These are phyloP conservation scores for Choiromyces venosus DNA, from an alignment of 495 filamentous ascomycete species.

Conservation along the genomic window DNA sequence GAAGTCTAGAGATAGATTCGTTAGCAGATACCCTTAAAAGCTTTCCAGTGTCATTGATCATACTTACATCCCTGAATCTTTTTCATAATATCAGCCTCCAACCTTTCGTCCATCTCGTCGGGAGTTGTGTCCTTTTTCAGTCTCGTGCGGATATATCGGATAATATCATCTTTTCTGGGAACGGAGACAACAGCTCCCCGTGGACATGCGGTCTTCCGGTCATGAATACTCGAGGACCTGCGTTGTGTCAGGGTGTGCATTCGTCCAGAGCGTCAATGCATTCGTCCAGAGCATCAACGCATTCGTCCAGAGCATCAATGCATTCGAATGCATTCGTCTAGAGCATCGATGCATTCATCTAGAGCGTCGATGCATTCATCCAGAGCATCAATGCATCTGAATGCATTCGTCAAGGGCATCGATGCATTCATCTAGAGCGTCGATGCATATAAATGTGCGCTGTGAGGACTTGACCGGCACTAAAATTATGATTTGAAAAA, in stretches of 20 bases:
- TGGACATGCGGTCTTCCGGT: background rate
- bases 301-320: background rate
- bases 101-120: background rate
- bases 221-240: background rate
- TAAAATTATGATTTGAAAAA: background rate
- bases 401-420: background rate
- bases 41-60: background rate
- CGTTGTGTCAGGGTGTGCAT: too few relatives aligned
- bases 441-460: constrained; percentile 1
- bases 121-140: background rate
- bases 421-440: background rate
- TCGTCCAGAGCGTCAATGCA: background rate
- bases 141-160: background rate
- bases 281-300: background rate
- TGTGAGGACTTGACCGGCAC: background rate
- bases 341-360: background rate
- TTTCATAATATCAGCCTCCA: background rate
- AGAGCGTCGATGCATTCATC: background rate
- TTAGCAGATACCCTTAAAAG: background rate
- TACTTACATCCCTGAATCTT: background rate
- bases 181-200: background rate
- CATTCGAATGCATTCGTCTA: background rate
- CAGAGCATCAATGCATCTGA: background rate
- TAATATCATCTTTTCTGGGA: background rate
- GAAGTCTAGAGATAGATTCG: background rate